Evolutionary conservation across 2,329 filamentous ascomycete species (phyloP), one percentile per base, ranked within the genome.

Genomic region (Arthrobotrys sinensis): DNA sequence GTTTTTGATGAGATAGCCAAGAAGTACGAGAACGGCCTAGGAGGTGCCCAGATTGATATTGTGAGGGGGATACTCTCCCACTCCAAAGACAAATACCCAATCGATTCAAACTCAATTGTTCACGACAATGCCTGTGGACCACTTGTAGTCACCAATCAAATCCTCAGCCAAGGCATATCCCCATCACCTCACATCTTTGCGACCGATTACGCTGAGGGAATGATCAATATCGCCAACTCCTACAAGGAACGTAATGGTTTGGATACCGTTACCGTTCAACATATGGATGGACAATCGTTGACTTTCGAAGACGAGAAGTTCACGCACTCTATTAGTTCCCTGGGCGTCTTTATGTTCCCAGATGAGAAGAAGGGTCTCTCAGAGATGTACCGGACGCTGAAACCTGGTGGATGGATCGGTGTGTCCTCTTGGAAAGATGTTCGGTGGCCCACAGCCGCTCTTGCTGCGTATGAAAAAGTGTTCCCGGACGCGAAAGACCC

Each of bases 91-190:
- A 48, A 34, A 14, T 28, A n/a, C 21, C 65, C 72, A 16, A 70
- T 77, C 14, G 32, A 2, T 16, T 50, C 65, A 11, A 24, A n/a
- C 14, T 77, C 72, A 2, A 32, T 77, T 6, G 57, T 77, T 28
- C 72, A 77, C 12, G 65, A 77, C n/a, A 77, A 77, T 32, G 72
- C 72, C 24, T 77, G 66, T 40, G 72, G 72, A 12, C 65, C 60
- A 2, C 65, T 65, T 1, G 43, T 77, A 11, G 57, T 65, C n/a
- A 77, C 72, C 10, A 34, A 48, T 12, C 12, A 14, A 12, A 71
- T 77, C 19, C 16, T 77, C 1, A 62, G 21, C 6, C n/a, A 14
- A 14, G 34, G 48, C 48, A 28, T 40, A 12, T 36, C 43, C 11
- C 46, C 53, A 7, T 24, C 57, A 16, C 64, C 72, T 32, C 45